Evolutionary conservation across 2,329 filamentous ascomycete genomes (phyloP), one percentile per base, ranked within the genome.

Genomic region (Fusarium vanettenii): DNA sequence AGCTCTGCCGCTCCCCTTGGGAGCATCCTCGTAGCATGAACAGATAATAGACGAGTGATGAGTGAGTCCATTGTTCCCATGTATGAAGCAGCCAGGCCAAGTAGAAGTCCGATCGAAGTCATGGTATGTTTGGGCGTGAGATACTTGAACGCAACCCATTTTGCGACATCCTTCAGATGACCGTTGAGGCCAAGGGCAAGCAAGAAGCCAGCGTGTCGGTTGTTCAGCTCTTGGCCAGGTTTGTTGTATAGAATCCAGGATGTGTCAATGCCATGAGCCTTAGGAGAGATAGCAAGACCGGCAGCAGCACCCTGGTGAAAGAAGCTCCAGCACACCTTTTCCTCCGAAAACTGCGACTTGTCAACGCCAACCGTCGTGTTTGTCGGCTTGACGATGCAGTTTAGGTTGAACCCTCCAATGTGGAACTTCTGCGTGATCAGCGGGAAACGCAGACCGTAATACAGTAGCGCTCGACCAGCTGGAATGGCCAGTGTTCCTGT

Each of bases 191-290:
- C 97, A 6, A 99, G 87, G 6, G 95, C 97, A 1, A 99, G 88
- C 50, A 99, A 85, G 73, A 99, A 97, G 0, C 97, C 97, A 33
- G 97, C 97, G 82, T 99, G 97, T n/a, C 97, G 91, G 80, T 98
- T 98, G 73, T 93, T 98, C 16, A 98, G 88, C 63, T 99, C 97
- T 41, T 91, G 89, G 0, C 86, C 85, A 0, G 97, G 96, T 81
- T 98, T 98, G 85, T 99, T 99, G 87, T 97, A 99, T 37, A 98
- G 89, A 76, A 99, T 98, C 97, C 97, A 99, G 0, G 96, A 98
- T 0, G 95, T 98, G 80, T 99, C 97, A 72, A 99, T 98, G 5
- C 96, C 96, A 79, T 95, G 95, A 5, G 95, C 96, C 66, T 94
- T 90, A 14, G 92, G 93, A 7, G 97, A 98, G 61, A 99, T 97